phyloP scores from a whole-genome alignment of 2,329 filamentous ascomycete species.

The Drechslera avenae region DNA sequence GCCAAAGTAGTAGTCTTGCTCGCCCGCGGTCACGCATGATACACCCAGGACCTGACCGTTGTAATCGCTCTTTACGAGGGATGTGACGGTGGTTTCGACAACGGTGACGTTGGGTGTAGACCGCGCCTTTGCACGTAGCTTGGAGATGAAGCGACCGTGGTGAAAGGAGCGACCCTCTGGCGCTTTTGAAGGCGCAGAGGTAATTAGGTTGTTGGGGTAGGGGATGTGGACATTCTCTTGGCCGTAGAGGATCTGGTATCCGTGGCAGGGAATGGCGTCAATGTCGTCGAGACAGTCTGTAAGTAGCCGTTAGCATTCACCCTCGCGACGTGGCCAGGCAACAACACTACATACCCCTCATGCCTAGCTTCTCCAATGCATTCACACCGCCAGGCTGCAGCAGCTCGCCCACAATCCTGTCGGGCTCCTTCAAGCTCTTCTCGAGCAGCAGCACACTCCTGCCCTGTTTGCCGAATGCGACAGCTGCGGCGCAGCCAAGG shows the following conservation, averaged over 20 bases:
- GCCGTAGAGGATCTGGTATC: slow-evolving; percentile 88
- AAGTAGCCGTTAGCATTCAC: slow-evolving; percentile 12
- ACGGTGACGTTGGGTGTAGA: slow-evolving; percentile 83
- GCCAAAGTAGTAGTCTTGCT: slow-evolving; percentile 79
- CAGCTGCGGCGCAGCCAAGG: slow-evolving; percentile 84
- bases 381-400: slow-evolving; percentile 89
- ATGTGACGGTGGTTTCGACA: slow-evolving; percentile 84
- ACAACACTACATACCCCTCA: slow-evolving; percentile 53
- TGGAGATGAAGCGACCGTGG: slow-evolving; percentile 89
- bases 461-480: slow-evolving; percentile 83
- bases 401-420: slow-evolving; percentile 94
- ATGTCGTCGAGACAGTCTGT: slow-evolving; percentile 82
- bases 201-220: slow-evolving; percentile 69
- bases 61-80: slow-evolving; percentile 72
- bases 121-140: slow-evolving; percentile 76
- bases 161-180: slow-evolving; percentile 85
- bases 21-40: slow-evolving; percentile 69
- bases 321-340: not conserved
- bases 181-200: slow-evolving; percentile 38
- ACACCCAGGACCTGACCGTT: slow-evolving; percentile 81
- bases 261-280: slow-evolving; percentile 79
- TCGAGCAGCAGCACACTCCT: slow-evolving; percentile 90
- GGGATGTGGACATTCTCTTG: slow-evolving; percentile 73
- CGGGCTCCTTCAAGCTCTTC: slow-evolving; percentile 85
- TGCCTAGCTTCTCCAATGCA: slow-evolving; percentile 78